These are phyloP conservation scores for Crithidia fasciculata DNA, from an alignment of 208 protist genomes.

Conservation along the genomic window DNA sequence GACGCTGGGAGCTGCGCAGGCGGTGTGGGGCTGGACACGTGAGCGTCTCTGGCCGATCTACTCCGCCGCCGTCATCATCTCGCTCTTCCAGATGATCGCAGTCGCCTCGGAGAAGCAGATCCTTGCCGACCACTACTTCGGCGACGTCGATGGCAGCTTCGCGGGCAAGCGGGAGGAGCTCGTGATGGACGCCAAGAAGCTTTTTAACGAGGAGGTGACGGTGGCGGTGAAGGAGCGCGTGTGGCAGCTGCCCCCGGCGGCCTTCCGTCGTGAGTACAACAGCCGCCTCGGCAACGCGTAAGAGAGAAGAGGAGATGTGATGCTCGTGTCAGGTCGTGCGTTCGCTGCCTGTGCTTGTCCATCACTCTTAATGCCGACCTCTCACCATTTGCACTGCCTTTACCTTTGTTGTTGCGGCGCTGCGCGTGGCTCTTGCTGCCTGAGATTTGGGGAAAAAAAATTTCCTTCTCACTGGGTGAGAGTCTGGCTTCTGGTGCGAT, in stretches of 20 bases:
- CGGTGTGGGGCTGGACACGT: conserved; percentile 55
- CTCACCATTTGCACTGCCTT: no score
- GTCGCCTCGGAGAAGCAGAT: conserved; percentile 86
- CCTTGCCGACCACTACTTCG: conserved; percentile 84
- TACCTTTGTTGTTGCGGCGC: no score
- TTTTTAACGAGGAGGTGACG: conserved; percentile 84
- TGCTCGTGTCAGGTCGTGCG: neutral
- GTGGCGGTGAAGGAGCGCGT: conserved; percentile 85
- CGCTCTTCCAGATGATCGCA: conserved; percentile 77
- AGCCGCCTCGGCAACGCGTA: conserved; percentile 46
- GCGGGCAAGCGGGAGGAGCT: conserved; percentile 48
- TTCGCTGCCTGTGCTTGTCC: no score
- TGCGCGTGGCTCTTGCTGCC: no score
- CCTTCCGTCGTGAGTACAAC: conserved; percentile 73
- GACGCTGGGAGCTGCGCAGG: conserved; percentile 30
- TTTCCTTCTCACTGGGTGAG: no score
- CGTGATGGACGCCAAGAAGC: conserved; percentile 58
- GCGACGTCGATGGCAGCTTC: conserved; percentile 34
- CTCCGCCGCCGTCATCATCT: conserved; percentile 73
- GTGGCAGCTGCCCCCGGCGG: conserved; percentile 66
- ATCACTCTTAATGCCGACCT: no score
- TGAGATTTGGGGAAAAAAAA: no score
- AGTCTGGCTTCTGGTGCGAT: no score
- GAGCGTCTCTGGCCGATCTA: conserved; percentile 86
- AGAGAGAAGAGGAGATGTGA: neutral